Percentiles rank a stretch among this genome's conserved stretches.
Evolutionary conservation across 805 yeast genomes (phyloP).

Genomic region (Candida pseudoglaebosa): DNA sequence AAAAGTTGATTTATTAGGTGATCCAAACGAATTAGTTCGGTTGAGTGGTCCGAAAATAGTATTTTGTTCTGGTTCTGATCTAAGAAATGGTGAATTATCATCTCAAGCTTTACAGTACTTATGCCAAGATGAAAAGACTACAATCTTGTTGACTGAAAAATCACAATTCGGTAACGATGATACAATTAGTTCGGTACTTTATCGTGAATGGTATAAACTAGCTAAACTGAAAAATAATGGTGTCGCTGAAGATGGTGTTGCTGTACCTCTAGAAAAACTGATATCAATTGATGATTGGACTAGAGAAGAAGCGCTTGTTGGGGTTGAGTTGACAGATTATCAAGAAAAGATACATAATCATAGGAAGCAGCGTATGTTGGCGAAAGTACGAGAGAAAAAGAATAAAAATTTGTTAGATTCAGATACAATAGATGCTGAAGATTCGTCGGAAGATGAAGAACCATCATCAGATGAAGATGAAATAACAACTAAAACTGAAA

Average conservation of each 20-base stretch:
- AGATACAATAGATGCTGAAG: conserved; percentile 29
- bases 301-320: conserved; percentile 48
- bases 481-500: conserved; percentile 7
- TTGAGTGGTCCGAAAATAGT: conserved; percentile 73
- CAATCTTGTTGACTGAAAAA: conserved; percentile 72
- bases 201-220: conserved; percentile 48
- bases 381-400: conserved; percentile 39
- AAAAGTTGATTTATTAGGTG: conserved; percentile 51
- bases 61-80: conserved; percentile 66
- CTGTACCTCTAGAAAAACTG: conserved; percentile 48
- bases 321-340: conserved; percentile 48
- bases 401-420: conserved; percentile 37
- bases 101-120: conserved; percentile 49
- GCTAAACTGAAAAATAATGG: conserved; percentile 33
- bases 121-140: conserved; percentile 61
- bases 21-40: conserved; percentile 51
- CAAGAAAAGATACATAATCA: conserved; percentile 42
- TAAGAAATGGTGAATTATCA: conserved; percentile 61
- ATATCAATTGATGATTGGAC: conserved; percentile 38
- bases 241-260: conserved; percentile 53
- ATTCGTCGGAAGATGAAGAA: conserved; percentile 30
- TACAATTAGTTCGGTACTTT: conserved; percentile 49
- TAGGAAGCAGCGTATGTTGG: conserved; percentile 39
- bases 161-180: conserved; percentile 35
- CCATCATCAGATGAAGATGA: conserved; percentile 26